Conservation (phyloP, 371 early-diverging fungal genomes). For the Rhizomucor pusillus region DNA sequence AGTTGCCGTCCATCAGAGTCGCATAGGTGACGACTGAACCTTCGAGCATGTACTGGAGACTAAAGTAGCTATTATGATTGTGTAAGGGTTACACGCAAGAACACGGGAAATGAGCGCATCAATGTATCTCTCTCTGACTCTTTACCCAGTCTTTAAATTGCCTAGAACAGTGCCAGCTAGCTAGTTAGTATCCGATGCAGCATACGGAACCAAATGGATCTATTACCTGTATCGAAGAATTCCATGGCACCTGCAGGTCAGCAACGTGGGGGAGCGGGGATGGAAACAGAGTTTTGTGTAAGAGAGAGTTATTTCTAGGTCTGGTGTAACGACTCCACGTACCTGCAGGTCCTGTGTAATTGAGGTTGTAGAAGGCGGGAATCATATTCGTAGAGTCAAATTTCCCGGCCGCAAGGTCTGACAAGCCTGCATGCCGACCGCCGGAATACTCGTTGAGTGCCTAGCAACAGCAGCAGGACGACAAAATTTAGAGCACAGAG, state of each 20-base stretch:
- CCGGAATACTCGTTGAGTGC: constrained; percentile 35
- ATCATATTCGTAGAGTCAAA: constrained; percentile 38
- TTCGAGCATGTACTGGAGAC: constrained; percentile 22
- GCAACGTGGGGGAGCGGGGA: not conserved
- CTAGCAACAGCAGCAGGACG: constrained; percentile 9
- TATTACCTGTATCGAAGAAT: constrained; percentile 17
- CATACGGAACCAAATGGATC: not conserved
- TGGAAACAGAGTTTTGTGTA: not conserved
- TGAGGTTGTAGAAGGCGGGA: constrained; percentile 33
- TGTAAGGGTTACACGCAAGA: constrained; percentile 1
- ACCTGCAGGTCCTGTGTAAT: constrained; percentile 48
- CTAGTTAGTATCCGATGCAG: constrained; percentile 3
- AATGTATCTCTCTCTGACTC: not conserved
- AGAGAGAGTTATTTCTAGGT: not conserved
- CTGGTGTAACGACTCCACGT: constrained; percentile 3
- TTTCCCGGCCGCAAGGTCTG: constrained; percentile 15
- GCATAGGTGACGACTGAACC: constrained; percentile 22
- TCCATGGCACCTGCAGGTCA: constrained; percentile 10
- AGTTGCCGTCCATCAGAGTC: constrained; percentile 22
- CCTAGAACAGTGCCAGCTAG: constrained; percentile 6
- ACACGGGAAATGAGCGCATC: not conserved
- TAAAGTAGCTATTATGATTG: constrained; percentile 16
- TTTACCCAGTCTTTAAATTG: constrained; percentile 17
- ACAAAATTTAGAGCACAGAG: not conserved
- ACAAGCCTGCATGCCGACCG: constrained; percentile 27